Evolutionary conservation across 2,329 filamentous ascomycete genomes (phyloP), one percentile per base, ranked within the genome.

Genomic region (Fusarium albidum): DNA sequence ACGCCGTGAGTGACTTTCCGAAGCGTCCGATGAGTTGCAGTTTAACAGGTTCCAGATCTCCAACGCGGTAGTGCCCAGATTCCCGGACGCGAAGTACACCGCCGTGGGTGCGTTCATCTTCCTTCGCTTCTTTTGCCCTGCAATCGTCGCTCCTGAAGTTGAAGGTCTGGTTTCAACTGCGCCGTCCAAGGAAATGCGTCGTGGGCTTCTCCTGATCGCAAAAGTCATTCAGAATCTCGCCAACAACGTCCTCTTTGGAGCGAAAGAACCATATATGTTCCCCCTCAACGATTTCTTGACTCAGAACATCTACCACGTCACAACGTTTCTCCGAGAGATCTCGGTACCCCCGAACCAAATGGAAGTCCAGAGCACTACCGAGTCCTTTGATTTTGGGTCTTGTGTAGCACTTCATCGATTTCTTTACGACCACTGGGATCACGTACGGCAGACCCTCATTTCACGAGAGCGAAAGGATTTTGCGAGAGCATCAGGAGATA

Each of bases 191-290:
- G 86, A 88, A 63, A 87, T 89, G 83, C 80, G 87, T 14, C 80
- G 87, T 47, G 86, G 87, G 5, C 76, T 90, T 6, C 77, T 90
- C 26, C 77, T 90, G 27, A 89, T 90, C 60, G 86, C 87, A 42
- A 90, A 90, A 67, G 83, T 90, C 52, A 82, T 90, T 17, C 87
- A 90, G 63, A 89, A 89, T 64, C 75, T 90, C 29, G 87, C 87
- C 29, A 90, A 90, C 64, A 90, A 90, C 52, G 86, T 89, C 25
- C 75, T 89, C 2, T 90, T 90, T 61, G 87, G 87, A 5, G 85
- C 85, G 28, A 90, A 90, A 69, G 87, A 90, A 66, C 84, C 85
- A 4, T 90, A 88, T 65, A 90, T 90, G 87, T 87, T 85, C 56
- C 85, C 87, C 2, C 73, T 90, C 17, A 89, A 90, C 65, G 82